These are phyloP conservation scores for Globisporangium orthogonon DNA, from an alignment of 352 stramenopile species.

Conservation along the genomic window DNA sequence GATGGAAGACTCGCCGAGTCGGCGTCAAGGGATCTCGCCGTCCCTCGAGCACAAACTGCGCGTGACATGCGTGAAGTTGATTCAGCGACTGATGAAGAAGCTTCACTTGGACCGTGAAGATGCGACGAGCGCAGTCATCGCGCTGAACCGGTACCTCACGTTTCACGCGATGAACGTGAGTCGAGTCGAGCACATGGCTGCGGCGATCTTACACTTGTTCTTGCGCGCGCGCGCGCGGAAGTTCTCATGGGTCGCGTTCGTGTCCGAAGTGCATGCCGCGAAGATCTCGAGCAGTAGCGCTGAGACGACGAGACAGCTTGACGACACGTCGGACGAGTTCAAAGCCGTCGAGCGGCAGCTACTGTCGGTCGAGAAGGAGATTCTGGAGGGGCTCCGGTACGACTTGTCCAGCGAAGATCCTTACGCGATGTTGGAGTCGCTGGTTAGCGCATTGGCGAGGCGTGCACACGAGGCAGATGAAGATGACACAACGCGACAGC, in stretches of 20 bases:
- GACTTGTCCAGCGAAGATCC: constrained; percentile 67
- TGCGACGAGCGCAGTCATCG: constrained; percentile 65
- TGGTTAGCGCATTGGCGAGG: constrained; percentile 42
- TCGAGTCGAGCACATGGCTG: constrained; percentile 61
- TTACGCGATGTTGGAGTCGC: constrained; percentile 63
- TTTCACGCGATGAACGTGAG: constrained; percentile 59
- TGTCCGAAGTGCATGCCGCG: constrained; percentile 63
- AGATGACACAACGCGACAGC: constrained; percentile 2
- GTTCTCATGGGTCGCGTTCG: constrained; percentile 54
- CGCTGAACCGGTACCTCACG: constrained; percentile 73
- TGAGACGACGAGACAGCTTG: constrained; percentile 14
- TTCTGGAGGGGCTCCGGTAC: constrained; percentile 73
- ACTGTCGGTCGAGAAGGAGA: constrained; percentile 42
- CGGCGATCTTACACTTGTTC: constrained; percentile 67
- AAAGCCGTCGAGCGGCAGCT: constrained; percentile 48
- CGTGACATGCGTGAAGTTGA: constrained; percentile 52
- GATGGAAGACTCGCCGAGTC: constrained; percentile 50
- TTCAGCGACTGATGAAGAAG: constrained; percentile 55
- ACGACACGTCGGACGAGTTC: constrained; percentile 36
- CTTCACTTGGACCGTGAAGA: constrained; percentile 65
- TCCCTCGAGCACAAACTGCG: constrained; percentile 62
- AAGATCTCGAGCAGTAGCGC: constrained; percentile 30
- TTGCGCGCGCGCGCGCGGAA: constrained; percentile 65
- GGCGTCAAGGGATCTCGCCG: constrained; percentile 43
- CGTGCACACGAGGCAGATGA: background rate